Evolutionary conservation across 208 protist genomes (phyloP).

Genomic region (Sergeia podlipaevii): DNA sequence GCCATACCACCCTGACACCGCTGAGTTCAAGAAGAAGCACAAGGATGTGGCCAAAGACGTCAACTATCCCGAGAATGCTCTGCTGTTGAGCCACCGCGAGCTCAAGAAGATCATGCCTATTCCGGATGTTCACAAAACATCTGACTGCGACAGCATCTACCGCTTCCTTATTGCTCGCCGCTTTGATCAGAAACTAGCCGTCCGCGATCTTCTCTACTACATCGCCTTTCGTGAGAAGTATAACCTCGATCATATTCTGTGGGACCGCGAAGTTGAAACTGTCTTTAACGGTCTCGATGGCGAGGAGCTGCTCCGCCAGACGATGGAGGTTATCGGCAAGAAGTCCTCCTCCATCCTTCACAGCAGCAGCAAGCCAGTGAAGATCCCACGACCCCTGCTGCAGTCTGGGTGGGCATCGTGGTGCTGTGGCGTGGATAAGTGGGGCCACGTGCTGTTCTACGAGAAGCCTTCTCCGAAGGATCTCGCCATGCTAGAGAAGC

Average conservation of each 20-base stretch:
- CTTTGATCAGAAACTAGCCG: slow-evolving; percentile 26
- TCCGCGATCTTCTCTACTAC: slow-evolving; percentile 39
- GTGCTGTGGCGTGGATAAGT: slow-evolving; percentile 46
- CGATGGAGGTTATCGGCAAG: slow-evolving; percentile 23
- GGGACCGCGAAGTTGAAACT: slow-evolving; percentile 37
- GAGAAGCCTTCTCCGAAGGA: slow-evolving; percentile 44
- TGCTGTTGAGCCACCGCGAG: slow-evolving; percentile 15
- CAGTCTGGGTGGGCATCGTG: slow-evolving; percentile 48
- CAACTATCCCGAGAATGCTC: slow-evolving; percentile 38
- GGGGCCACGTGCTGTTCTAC: slow-evolving; percentile 43
- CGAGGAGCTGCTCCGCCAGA: slow-evolving; percentile 33
- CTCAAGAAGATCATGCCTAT: slow-evolving; percentile 47
- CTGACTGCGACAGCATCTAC: slow-evolving; percentile 58
- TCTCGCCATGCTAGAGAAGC: slow-evolving; percentile 34
- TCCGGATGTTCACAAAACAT: slow-evolving; percentile 49
- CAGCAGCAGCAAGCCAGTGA: slow-evolving; percentile 20
- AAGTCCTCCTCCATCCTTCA: too few species aligned
- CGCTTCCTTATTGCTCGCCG: slow-evolving; percentile 49
- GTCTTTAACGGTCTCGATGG: slow-evolving; percentile 47
- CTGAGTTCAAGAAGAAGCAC: slow-evolving; percentile 18
- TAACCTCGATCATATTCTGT: slow-evolving; percentile 39
- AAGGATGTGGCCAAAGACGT: slow-evolving; percentile 6
- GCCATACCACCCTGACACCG: slow-evolving; percentile 13
- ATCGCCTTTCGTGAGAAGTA: slow-evolving; percentile 57
- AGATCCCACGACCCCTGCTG: slow-evolving; percentile 42